phyloP scores from a whole-genome alignment of 1,284 basidiomycete genomes.

The Ganoderma multipileum region DNA sequence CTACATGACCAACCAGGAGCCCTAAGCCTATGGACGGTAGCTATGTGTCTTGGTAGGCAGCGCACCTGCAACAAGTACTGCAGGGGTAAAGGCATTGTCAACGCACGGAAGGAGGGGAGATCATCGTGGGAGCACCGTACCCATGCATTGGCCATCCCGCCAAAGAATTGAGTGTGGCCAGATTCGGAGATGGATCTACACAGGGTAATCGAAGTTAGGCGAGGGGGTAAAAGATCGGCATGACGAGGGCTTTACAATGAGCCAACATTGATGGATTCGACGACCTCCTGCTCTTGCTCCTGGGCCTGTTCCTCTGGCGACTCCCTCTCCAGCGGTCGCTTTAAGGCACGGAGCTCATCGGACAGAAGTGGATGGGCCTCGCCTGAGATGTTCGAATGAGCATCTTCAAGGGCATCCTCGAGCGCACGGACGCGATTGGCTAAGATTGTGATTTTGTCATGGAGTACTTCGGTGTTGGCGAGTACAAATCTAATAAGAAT shows the following conservation, averaged over 20 bases:
- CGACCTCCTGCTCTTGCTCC: slow-evolving; percentile 49
- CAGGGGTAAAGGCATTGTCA: slow-evolving; percentile 20
- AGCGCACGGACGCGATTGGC: slow-evolving; percentile 65
- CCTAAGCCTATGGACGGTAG: slow-evolving; percentile 23
- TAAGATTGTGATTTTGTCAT: slow-evolving; percentile 68
- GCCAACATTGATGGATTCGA: slow-evolving; percentile 65
- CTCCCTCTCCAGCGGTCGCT: slow-evolving; percentile 64
- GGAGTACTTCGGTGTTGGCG: slow-evolving; percentile 70
- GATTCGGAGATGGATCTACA: slow-evolving; percentile 63
- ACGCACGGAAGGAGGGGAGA: slow-evolving; percentile 3
- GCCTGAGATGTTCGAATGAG: slow-evolving; percentile 52
- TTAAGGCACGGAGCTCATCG: slow-evolving; percentile 67
- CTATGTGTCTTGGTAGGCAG: slow-evolving; percentile 17
- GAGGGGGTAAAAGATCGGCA: slow-evolving; percentile 7
- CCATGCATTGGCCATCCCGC: slow-evolving; percentile 70
- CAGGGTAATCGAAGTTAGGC: slow-evolving; percentile 24
- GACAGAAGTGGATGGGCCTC: slow-evolving; percentile 62
- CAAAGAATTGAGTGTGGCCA: slow-evolving; percentile 69
- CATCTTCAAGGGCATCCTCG: slow-evolving; percentile 65
- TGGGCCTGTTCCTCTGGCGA: slow-evolving; percentile 35
- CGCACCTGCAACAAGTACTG: slow-evolving; percentile 48
- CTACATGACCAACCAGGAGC: slow-evolving; percentile 41
- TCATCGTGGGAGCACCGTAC: slow-evolving; percentile 46
- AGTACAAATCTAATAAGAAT: slow-evolving; percentile 59
- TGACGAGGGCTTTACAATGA: slow-evolving; percentile 56